A percentile compares a stretch with the other conserved stretches of the same genome.
phyloP scores from a whole-genome alignment of 2,329 filamentous ascomycete species.

The Gnomoniopsis sp. region DNA sequence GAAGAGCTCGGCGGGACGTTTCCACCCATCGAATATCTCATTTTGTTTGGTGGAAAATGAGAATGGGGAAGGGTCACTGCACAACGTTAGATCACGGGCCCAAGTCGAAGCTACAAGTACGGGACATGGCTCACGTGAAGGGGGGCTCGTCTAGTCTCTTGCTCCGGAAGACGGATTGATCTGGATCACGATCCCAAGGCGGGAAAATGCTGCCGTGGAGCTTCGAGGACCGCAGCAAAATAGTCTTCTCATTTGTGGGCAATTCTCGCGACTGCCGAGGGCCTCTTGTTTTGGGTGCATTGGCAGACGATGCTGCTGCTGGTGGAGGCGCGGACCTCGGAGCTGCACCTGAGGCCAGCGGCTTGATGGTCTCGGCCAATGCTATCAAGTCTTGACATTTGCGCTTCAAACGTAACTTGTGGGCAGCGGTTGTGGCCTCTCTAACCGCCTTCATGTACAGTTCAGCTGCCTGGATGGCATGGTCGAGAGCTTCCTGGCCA shows the following conservation, averaged over 20 bases:
- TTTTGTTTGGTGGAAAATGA: slow-evolving; percentile 72
- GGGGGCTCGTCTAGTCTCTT: slow-evolving; percentile 38
- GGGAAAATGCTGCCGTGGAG: slow-evolving; percentile 82
- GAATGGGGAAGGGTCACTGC: slow-evolving; percentile 66
- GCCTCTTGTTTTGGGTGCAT: slow-evolving; percentile 22
- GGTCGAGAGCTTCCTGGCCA: slow-evolving; percentile 64
- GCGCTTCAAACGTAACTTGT: slow-evolving; percentile 63
- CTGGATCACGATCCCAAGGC: slow-evolving; percentile 71
- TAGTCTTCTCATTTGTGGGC: slow-evolving; percentile 69
- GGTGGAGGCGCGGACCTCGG: background rate
- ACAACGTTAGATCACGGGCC: slow-evolving; percentile 15
- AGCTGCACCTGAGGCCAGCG: slow-evolving; percentile 21
- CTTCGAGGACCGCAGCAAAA: slow-evolving; percentile 72
- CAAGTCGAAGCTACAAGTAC: slow-evolving; percentile 2
- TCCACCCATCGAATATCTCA: slow-evolving; percentile 80
- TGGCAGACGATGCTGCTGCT: slow-evolving; percentile 18
- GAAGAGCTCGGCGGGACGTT: slow-evolving; percentile 68
- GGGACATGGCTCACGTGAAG: slow-evolving; percentile 58
- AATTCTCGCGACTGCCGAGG: slow-evolving; percentile 54
- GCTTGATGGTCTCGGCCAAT: slow-evolving; percentile 74
- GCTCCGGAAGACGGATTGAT: slow-evolving; percentile 58
- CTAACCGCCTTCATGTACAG: slow-evolving; percentile 74
- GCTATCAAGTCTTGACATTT: slow-evolving; percentile 69
- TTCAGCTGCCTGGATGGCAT: slow-evolving; percentile 75
- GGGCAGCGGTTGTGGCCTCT: slow-evolving; percentile 55